phyloP scores from a whole-genome alignment of 1,139 yeast genomes.

The Taphrina sp. region DNA sequence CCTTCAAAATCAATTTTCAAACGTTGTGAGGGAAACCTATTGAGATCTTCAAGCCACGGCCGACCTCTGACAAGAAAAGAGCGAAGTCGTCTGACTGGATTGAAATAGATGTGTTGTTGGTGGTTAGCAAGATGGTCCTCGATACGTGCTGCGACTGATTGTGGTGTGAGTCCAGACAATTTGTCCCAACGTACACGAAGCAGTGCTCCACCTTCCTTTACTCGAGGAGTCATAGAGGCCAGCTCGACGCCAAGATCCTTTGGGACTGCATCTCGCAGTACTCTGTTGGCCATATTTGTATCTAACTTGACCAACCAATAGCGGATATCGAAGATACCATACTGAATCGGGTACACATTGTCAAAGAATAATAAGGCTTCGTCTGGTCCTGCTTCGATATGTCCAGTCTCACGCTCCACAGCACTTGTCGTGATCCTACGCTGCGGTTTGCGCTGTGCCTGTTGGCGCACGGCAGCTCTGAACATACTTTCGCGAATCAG shows the following conservation, averaged over 20 bases:
- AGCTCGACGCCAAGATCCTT: conserved; percentile 48
- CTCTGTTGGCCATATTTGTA: conserved; percentile 45
- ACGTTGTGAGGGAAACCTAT: conserved; percentile 62
- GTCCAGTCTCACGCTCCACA: conserved; percentile 28
- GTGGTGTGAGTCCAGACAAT: conserved; percentile 36
- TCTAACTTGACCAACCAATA: conserved; percentile 46
- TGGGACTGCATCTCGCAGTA: conserved; percentile 47
- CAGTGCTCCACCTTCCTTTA: conserved; percentile 93
- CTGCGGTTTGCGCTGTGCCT: not conserved
- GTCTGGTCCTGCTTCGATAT: conserved; percentile 27
- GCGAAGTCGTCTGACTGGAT: conserved; percentile 49
- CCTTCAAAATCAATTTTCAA: conserved; percentile 75
- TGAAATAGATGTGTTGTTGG: conserved; percentile 42
- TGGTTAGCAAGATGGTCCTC: conserved; percentile 37
- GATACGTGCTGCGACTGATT: conserved; percentile 33
- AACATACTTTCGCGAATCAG: too few relatives aligned
- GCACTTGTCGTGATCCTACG: conserved; percentile 19
- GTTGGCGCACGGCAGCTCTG: not conserved
- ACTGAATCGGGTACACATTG: conserved; percentile 42
- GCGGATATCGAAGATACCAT: conserved; percentile 36
- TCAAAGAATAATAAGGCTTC: conserved; percentile 43
- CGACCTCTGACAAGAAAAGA: conserved; percentile 78
- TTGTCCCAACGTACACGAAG: conserved; percentile 56
- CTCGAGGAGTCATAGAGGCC: conserved; percentile 58
- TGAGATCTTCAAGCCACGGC: conserved; percentile 93